Evolutionary conservation across 164 flowering plant genomes (phyloP), one percentile per base, ranked within the genome.

Genomic region (Platanus orientalis): DNA sequence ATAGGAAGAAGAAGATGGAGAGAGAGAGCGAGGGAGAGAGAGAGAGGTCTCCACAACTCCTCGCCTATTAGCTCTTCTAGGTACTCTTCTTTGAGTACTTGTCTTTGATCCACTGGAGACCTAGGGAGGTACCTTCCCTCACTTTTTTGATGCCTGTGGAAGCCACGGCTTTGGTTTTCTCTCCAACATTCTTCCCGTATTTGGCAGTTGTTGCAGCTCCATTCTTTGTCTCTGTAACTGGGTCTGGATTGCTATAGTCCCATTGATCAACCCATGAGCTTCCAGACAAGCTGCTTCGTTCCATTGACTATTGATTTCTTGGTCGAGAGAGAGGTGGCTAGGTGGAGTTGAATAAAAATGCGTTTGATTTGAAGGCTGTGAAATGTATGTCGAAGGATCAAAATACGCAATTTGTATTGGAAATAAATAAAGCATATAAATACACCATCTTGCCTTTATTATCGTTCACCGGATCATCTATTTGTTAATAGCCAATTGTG

Each of bases 251-350:
- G 73, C 51, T 54, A 73, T 71, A 56, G 64, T 89, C 92, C 93
- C 96, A 89, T 66, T 89, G 96, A 52, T 87, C 96, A 0, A 93
- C 96, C 96, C 96, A 87, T 26, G 93, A 87, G 0, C 77, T 67
- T 1, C 75, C 92, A 44, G 65, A 69, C 2, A 80, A 71, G 34
- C 36, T 39, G 64, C 55, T 73, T 54, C 57, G 20, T 12, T 51
- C 73, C 80, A 77, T 79, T 6, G 32, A 25, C 4, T 6, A 45
- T n/a, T n/a, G n/a, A n/a, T n/a, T n/a, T n/a, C n/a, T n/a, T n/a
- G n/a, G n/a, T n/a, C n/a, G n/a, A n/a, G n/a, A n/a, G n/a, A n/a
- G n/a, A n/a, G n/a, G n/a, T n/a, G n/a, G n/a, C n/a, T n/a, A n/a
- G n/a, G n/a, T n/a, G n/a, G n/a, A n/a, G n/a, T n/a, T n/a, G n/a